phyloP scores from a whole-genome alignment of 805 yeast genomes.

The Geotrichum ghanense region DNA sequence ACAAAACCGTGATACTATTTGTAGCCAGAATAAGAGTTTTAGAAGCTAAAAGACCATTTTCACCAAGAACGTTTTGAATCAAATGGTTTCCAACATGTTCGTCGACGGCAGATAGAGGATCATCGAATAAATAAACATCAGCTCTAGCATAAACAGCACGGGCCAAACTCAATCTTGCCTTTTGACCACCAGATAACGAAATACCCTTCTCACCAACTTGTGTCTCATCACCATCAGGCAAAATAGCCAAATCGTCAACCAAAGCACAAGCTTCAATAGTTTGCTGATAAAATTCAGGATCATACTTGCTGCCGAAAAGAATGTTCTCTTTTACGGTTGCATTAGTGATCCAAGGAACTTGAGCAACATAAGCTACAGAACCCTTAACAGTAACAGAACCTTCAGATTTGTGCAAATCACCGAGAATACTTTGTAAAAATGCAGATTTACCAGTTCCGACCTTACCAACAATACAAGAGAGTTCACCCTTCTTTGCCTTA shows the following conservation, averaged over 20 bases:
- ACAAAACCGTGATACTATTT: conserved; percentile 71
- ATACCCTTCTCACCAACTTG: conserved; percentile 83
- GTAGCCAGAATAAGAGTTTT: conserved; percentile 78
- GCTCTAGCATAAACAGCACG: conserved; percentile 63
- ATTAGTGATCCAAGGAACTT: conserved; percentile 94
- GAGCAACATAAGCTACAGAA: conserved; percentile 76
- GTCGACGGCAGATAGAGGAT: conserved; percentile 76
- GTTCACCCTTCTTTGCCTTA: conserved; percentile 62
- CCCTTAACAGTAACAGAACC: conserved; percentile 72
- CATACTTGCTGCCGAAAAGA: conserved; percentile 48
- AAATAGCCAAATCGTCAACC: conserved; percentile 47
- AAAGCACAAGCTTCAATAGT: conserved; percentile 59
- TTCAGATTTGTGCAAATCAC: conserved; percentile 65
- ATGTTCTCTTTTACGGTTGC: conserved; percentile 78
- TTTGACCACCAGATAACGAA: conserved; percentile 82
- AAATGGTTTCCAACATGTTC: conserved; percentile 79
- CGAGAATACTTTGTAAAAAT: conserved; percentile 65
- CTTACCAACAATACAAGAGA: conserved; percentile 78
- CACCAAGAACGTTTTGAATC: conserved; percentile 66
- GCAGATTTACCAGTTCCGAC: conserved; percentile 91
- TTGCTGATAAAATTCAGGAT: conserved; percentile 38
- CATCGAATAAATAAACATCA: conserved; percentile 63
- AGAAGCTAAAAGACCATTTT: conserved; percentile 59
- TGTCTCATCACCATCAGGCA: conserved; percentile 67
- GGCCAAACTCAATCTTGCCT: conserved; percentile 70